Percentiles rank a stretch among this genome's conserved stretches.
phyloP scores from a whole-genome alignment of 371 early-diverging fungal genomes.

The Basidiobolus meristosporus region DNA sequence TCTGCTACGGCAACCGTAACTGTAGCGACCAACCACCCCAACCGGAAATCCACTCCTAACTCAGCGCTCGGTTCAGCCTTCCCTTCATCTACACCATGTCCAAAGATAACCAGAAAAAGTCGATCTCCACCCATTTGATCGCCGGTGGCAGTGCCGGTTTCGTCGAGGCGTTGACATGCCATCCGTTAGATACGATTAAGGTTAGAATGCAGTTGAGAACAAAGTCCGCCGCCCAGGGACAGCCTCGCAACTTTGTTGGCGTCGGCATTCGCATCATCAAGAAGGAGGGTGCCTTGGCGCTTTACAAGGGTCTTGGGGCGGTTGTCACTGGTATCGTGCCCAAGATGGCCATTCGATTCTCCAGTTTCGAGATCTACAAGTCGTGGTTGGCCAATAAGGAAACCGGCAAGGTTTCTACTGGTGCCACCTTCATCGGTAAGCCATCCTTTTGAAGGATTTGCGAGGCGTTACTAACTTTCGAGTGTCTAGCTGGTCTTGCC shows the following conservation, averaged over 20 bases:
- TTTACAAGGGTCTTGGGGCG: constrained; percentile 95
- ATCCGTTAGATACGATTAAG: constrained; percentile 97
- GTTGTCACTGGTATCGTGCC: constrained; percentile 96
- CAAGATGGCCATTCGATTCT: constrained; percentile 97
- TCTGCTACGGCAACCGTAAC: too few relatives aligned
- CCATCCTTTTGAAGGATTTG: neutral
- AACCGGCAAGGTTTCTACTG: constrained; percentile 42
- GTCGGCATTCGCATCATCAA: constrained; percentile 70
- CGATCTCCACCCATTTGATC: constrained; percentile 42
- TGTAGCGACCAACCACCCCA: too few relatives aligned
- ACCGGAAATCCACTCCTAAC: too few relatives aligned
- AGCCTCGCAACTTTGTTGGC: constrained; percentile 51
- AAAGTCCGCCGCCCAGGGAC: constrained; percentile 11
- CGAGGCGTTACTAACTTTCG: neutral
- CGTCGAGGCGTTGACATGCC: constrained; percentile 83
- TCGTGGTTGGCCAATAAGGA: constrained; percentile 44
- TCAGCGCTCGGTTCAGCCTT: too few relatives aligned
- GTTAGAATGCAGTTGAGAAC: constrained; percentile 77
- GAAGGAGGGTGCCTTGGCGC: constrained; percentile 73
- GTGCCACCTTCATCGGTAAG: constrained; percentile 66
- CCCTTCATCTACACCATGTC: too few relatives aligned
- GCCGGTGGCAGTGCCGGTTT: constrained; percentile 91
- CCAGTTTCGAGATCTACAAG: constrained; percentile 90
- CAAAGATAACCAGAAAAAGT: neutral
- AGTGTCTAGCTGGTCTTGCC: constrained; percentile 61